Conservation (phyloP, 306 rosid species). For the Acacia acuminata region DNA sequence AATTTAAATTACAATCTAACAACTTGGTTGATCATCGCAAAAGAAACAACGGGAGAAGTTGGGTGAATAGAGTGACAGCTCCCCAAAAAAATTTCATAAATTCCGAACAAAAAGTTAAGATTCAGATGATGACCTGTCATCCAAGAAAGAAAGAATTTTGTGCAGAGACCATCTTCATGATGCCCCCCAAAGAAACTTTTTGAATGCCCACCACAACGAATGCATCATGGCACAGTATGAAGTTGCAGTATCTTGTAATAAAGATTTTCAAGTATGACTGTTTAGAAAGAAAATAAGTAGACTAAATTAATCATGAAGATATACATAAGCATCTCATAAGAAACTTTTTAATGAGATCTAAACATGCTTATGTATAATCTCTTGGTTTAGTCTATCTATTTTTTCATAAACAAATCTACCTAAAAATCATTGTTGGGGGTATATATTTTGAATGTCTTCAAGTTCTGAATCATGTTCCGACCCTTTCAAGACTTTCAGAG, state of each 20-base stretch:
- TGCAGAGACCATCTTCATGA: slow-evolving; percentile 32
- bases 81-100: slow-evolving; percentile 36
- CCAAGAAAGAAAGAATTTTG: slow-evolving; percentile 24
- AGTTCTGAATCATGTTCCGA: slow-evolving; percentile 41
- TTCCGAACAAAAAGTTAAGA: slow-evolving; percentile 23
- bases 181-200: neutral
- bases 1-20: slow-evolving; percentile 40
- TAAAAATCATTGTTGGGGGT: neutral
- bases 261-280: neutral
- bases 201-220: neutral
- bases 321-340: neutral
- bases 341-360: neutral
- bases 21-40: slow-evolving; percentile 25
- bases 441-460: slow-evolving; percentile 27
- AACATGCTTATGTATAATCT: neutral
- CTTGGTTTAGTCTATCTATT: neutral
- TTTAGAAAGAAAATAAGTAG: neutral
- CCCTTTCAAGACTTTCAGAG: slow-evolving; percentile 84
- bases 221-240: slow-evolving; percentile 20
- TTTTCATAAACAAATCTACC: neutral
- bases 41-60: slow-evolving; percentile 9
- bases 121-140: neutral
- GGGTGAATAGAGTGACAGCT: slow-evolving; percentile 21
- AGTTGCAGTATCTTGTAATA: neutral
- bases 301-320: neutral